These are phyloP conservation scores for Ploettnerulaceae sp. DNA, from an alignment of 2,329 filamentous ascomycete genomes.

Conservation along the genomic window DNA sequence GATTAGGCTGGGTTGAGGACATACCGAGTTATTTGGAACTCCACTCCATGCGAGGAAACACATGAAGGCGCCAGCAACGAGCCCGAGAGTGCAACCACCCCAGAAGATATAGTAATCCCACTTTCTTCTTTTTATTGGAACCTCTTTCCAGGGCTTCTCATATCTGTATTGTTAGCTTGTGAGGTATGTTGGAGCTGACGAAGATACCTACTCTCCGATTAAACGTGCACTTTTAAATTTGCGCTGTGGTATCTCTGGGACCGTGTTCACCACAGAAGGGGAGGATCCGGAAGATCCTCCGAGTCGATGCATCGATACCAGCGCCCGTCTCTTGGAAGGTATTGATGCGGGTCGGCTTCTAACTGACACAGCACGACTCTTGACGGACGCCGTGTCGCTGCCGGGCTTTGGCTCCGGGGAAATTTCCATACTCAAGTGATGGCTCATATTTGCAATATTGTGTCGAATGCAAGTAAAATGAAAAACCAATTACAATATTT, in stretches of 20 bases:
- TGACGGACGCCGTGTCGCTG: too few relatives aligned
- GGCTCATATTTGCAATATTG: too few relatives aligned
- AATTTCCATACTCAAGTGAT: too few relatives aligned
- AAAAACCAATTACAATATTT: too few relatives aligned
- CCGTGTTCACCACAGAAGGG: too few relatives aligned
- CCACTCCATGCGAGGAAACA: constrained; percentile 7
- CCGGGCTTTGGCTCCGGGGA: too few relatives aligned
- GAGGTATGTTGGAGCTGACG: background rate
- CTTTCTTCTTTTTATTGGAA: constrained; percentile 2
- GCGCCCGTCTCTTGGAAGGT: too few relatives aligned
- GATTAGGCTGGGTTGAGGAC: background rate
- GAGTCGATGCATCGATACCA: too few relatives aligned
- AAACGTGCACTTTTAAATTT: constrained; percentile 19
- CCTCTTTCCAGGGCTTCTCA: constrained; percentile 22
- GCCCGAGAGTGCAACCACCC: constrained; percentile 6
- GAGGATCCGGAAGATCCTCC: too few relatives aligned
- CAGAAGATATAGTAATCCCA: constrained; percentile 7
- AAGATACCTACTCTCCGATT: constrained; percentile 14
- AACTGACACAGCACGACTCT: too few relatives aligned
- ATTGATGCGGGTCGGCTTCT: too few relatives aligned
- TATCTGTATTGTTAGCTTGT: constrained; percentile 6
- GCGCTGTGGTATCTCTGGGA: constrained; percentile 39
- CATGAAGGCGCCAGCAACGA: constrained; percentile 13
- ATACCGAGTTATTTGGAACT: constrained; percentile 11
- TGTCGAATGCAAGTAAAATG: too few relatives aligned